Evolutionary conservation across 2,329 filamentous ascomycete genomes (phyloP).

Genomic region (Pestalotiopsis sp.): DNA sequence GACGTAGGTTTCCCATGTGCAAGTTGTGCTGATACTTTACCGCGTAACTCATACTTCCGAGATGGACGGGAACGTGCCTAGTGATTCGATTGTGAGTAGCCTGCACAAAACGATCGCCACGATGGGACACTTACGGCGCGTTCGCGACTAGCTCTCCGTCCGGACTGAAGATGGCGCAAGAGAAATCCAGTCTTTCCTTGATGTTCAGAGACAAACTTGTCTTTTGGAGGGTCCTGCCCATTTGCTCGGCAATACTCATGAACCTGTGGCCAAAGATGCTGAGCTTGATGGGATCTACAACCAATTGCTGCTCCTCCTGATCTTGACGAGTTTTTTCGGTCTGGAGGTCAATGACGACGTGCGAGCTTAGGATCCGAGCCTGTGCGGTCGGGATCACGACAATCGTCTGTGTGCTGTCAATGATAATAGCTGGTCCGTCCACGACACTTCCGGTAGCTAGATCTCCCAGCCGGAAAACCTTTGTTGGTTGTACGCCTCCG

Average conservation of each 20-base stretch:
- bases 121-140: constrained; percentile 47
- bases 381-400: constrained; percentile 40
- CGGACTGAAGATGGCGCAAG: constrained; percentile 75
- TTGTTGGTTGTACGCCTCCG: constrained; percentile 22
- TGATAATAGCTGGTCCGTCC: constrained; percentile 24
- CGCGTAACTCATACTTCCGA: constrained; percentile 76
- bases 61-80: constrained; percentile 65
- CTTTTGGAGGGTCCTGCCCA: constrained; percentile 79
- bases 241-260: constrained; percentile 83
- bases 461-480: constrained; percentile 21
- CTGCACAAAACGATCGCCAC: not conserved
- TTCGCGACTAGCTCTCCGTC: constrained; percentile 74
- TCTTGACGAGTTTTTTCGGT: constrained; percentile 51
- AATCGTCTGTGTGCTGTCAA: constrained; percentile 26
- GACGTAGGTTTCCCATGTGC: constrained; percentile 65
- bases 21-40: constrained; percentile 69
- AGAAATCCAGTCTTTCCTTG: constrained; percentile 79
- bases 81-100: not conserved
- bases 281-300: constrained; percentile 73
- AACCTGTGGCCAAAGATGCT: constrained; percentile 79
- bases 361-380: constrained; percentile 36
- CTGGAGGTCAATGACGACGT: constrained; percentile 37
- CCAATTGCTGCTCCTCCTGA: constrained; percentile 42
- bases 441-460: constrained; percentile 20
- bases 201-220: constrained; percentile 77